Base-by-base conservation (phyloP, 441 rosid genomes). In the Syzygium malaccense region DNA sequence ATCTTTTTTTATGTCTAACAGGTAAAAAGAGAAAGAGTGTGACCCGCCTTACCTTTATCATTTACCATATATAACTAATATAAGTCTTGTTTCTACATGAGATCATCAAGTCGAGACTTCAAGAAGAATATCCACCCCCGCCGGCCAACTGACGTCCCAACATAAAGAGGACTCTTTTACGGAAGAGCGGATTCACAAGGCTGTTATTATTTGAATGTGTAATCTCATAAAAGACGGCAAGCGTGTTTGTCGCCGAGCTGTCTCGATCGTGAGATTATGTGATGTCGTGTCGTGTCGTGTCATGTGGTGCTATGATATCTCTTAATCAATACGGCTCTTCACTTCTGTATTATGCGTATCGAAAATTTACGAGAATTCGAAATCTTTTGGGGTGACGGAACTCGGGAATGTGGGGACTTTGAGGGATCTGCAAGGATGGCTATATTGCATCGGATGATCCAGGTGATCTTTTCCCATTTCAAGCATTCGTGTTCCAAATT, bases 331-430 rank as follows among this genome's bases (percentile, higher is more conserved):
- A 6, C 4, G 23, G 0, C 8, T 19, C 0, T 68, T 68, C 26
- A 5, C 4, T 19, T 68, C 3, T 20, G 8, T 0, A 19, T 41
- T 9, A 0, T 9, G 2, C 0, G 1, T 0, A 19, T 68, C 0
- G 1, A 33, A 68, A 68, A 1, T 33, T 10, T 0, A 0, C 1
- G 14, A 20, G 14, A 8, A 66, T 66, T 66, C 2, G 14, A 9
- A 17, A 32, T 66, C 1, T 66, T 33, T 66, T 4, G 1, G 14
- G 45, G 2, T 4, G 26, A 9, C 1, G 8, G 48, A 19, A 1
- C 6, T 2, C 5, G 26, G 3, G 2, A 23, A 68, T 32, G 7
- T 0, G 3, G 0, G 0, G 6, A 33, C 7, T 32, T 32, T 0
- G 1, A 19, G 14, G 6, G 41, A 68, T 4, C 3, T 32, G 7